Conservation (phyloP, 768 basidiomycete species). For the Tylopilus rubrobrunneus region DNA sequence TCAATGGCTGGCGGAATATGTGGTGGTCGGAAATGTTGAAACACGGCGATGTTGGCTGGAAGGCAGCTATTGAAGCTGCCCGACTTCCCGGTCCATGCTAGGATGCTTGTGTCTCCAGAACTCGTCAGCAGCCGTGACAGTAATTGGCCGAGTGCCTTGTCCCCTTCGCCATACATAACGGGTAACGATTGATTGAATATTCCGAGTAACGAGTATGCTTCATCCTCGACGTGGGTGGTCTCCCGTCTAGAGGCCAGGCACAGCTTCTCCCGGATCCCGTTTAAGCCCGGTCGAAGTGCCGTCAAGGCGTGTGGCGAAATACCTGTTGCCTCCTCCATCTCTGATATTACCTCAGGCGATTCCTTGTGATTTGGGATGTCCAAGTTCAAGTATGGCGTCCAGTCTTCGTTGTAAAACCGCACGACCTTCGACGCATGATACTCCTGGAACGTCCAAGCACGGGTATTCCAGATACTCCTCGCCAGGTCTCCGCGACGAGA, state of each 20-base stretch:
- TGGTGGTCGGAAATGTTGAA: not conserved
- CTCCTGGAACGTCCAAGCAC: not conserved
- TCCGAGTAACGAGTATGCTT: conserved; percentile 9
- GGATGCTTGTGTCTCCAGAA: not conserved
- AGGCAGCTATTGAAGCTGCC: conserved; percentile 11
- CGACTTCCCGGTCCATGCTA: conserved; percentile 4
- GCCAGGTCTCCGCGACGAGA: not conserved
- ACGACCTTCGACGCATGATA: conserved; percentile 5
- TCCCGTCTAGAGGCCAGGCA: conserved; percentile 7
- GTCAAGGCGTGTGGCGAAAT: not conserved
- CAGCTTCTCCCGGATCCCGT: conserved; percentile 11
- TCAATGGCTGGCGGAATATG: not conserved
- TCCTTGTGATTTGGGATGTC: conserved; percentile 2
- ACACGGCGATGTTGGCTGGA: not conserved
- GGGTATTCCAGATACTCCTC: not conserved
- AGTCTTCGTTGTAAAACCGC: not conserved
- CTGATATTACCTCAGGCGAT: not conserved
- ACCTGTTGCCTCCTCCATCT: conserved; percentile 7
- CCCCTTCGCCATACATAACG: conserved; percentile 8
- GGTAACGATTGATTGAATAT: conserved; percentile 5
- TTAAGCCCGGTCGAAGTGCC: conserved; percentile 1
- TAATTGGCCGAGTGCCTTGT: not conserved
- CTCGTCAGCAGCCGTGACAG: conserved; percentile 2
- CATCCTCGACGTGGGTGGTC: conserved; percentile 9
- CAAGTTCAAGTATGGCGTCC: not conserved